Percentiles rank a stretch among this genome's conserved stretches.
Evolutionary conservation across 768 basidiomycete species (phyloP).

Genomic region (Dacryopinax spathularia): DNA sequence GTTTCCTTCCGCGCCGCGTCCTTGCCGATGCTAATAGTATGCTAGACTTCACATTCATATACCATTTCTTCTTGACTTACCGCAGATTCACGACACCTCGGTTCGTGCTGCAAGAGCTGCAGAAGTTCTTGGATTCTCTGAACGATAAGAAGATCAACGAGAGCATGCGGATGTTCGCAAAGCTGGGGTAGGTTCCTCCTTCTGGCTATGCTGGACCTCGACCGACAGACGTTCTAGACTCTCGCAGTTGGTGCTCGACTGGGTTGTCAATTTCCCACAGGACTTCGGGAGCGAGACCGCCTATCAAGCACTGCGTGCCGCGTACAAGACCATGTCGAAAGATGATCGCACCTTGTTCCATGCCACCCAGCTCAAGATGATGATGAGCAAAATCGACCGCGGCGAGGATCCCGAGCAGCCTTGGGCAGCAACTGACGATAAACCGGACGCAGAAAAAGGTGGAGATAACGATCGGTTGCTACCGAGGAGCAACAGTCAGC

Average conservation of each 20-base stretch:
- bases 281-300: neutral
- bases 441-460: neutral
- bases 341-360: neutral
- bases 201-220: neutral
- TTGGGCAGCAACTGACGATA: neutral
- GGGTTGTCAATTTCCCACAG: neutral
- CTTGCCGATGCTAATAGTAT: neutral
- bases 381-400: neutral
- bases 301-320: neutral
- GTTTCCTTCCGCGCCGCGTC: neutral
- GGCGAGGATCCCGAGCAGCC: neutral
- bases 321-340: neutral
- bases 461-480: neutral
- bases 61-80: slow-evolving; percentile 2
- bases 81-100: neutral
- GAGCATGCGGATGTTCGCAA: neutral
- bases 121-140: neutral
- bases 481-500: neutral
- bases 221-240: neutral
- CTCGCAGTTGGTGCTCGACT: neutral
- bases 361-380: neutral
- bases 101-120: neutral
- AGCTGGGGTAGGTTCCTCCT: neutral
- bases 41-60: neutral
- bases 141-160: neutral